These are phyloP conservation scores for Colletotrichum karsti DNA, from an alignment of 2,329 filamentous ascomycete species.

Conservation along the genomic window DNA sequence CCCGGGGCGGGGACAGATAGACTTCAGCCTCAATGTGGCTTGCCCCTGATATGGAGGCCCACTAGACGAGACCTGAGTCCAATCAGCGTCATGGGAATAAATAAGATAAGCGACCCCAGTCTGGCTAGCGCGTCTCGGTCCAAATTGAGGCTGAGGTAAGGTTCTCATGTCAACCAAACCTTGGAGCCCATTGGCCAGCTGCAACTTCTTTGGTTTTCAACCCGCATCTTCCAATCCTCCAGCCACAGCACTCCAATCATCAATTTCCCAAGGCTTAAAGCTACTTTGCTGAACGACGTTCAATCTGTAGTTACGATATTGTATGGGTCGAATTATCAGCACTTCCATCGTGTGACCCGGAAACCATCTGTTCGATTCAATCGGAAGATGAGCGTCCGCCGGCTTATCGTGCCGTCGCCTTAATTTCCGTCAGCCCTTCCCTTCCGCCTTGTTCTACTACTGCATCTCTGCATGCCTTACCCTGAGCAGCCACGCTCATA, in stretches of 20 bases:
- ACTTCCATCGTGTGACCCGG: not conserved
- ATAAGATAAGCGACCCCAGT: too few relatives aligned
- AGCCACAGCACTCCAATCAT: slow-evolving; percentile 3
- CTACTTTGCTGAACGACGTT: not conserved
- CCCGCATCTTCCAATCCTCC: not conserved
- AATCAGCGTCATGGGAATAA: too few relatives aligned
- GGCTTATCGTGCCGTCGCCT: not conserved
- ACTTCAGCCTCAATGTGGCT: slow-evolving; percentile 4
- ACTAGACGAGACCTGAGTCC: too few relatives aligned
- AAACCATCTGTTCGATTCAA: not conserved
- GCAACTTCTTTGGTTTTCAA: not conserved
- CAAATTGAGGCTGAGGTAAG: slow-evolving; percentile 20
- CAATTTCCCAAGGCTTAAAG: not conserved
- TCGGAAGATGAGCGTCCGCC: slow-evolving; percentile 13
- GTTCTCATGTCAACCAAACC: not conserved
- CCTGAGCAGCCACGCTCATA: too few relatives aligned
- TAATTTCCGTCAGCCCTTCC: slow-evolving; percentile 7
- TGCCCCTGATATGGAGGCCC: not conserved
- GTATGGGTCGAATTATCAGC: not conserved
- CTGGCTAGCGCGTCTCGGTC: not conserved
- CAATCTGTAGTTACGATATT: not conserved
- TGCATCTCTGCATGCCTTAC: too few relatives aligned
- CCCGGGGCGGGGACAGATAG: too few relatives aligned
- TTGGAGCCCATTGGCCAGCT: not conserved
- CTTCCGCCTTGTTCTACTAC: too few relatives aligned